Percentiles rank a stretch among this genome's conserved stretches.
phyloP scores from a whole-genome alignment of 2,329 filamentous ascomycete species.

The Aspergillus ruber region DNA sequence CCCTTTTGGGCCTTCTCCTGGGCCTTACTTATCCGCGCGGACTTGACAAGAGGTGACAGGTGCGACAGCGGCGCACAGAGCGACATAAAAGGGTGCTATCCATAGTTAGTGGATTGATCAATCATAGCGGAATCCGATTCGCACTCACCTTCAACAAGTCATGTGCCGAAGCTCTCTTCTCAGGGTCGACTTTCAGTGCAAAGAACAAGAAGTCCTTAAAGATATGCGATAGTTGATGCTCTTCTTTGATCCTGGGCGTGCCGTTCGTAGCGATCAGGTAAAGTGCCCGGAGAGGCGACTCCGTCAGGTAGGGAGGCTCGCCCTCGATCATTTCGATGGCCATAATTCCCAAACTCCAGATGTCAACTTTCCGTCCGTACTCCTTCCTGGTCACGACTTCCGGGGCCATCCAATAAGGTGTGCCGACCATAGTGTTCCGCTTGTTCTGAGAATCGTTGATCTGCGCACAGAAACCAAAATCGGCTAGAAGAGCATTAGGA shows the following conservation, averaged over 20 bases:
- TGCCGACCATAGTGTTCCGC: slow-evolving; percentile 97
- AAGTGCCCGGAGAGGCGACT: slow-evolving; percentile 84
- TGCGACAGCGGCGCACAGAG: slow-evolving; percentile 66
- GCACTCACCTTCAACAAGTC: slow-evolving; percentile 78
- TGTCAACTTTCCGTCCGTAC: slow-evolving; percentile 96
- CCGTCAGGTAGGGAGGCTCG: slow-evolving; percentile 92
- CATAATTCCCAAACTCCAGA: slow-evolving; percentile 99
- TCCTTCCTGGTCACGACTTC: slow-evolving; percentile 97
- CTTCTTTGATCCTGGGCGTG: slow-evolving; percentile 90
- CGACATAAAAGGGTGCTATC: slow-evolving; percentile 74
- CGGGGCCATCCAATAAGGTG: slow-evolving; percentile 99
- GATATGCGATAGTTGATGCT: slow-evolving; percentile 69
- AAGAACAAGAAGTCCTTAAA: slow-evolving; percentile 91
- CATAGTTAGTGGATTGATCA: slow-evolving; percentile 10
- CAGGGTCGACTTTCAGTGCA: slow-evolving; percentile 91
- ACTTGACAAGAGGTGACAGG: slow-evolving; percentile 77
- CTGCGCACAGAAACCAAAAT: slow-evolving; percentile 97
- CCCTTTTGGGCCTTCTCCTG: slow-evolving; percentile 74
- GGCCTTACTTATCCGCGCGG: slow-evolving; percentile 75
- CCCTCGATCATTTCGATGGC: slow-evolving; percentile 99
- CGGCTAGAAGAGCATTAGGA: slow-evolving; percentile 52
- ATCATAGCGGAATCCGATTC: too few relatives aligned
- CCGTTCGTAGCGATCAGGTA: slow-evolving; percentile 97
- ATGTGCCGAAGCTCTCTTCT: slow-evolving; percentile 91
- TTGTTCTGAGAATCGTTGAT: slow-evolving; percentile 97